phyloP scores from a whole-genome alignment of 192 early-diverging fungal species.

The Umbelopsis ramanniana region DNA sequence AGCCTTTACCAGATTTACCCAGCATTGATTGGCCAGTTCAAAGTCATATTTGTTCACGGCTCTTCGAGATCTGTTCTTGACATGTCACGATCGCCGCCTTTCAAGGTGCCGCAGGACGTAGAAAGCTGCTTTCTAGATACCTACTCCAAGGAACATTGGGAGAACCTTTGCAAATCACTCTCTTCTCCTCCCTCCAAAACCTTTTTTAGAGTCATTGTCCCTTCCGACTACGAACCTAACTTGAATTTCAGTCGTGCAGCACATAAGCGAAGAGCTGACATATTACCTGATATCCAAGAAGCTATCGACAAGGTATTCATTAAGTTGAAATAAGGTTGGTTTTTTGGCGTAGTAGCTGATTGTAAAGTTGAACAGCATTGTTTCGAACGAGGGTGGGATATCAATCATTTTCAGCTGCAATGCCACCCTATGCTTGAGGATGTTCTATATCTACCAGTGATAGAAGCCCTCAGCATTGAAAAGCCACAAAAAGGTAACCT shows the following conservation, averaged over 20 bases:
- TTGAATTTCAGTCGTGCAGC: background rate
- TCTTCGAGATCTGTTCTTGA: background rate
- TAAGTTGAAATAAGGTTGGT: background rate
- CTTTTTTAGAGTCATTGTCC: slow-evolving; percentile 17
- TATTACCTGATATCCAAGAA: background rate
- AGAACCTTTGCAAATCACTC: background rate
- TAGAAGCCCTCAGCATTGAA: slow-evolving; percentile 1
- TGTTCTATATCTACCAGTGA: slow-evolving; percentile 27
- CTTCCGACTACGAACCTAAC: background rate
- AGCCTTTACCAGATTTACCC: background rate
- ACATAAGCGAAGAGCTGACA: background rate
- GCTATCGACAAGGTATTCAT: slow-evolving; percentile 1
- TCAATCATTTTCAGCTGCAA: slow-evolving; percentile 2
- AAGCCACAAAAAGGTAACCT: slow-evolving; percentile 7
- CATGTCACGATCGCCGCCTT: background rate
- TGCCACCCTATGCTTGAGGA: slow-evolving; percentile 18
- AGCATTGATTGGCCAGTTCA: background rate
- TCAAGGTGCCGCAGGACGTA: background rate
- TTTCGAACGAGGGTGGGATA: background rate
- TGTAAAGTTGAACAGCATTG: background rate
- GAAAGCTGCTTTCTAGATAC: background rate
- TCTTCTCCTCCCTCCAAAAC: background rate
- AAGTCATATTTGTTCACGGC: background rate
- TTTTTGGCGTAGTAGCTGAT: background rate
- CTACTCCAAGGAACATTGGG: background rate